These are phyloP conservation scores for Pyrenochaeta sp. DNA, from an alignment of 2,329 filamentous ascomycete species.

Conservation along the genomic window DNA sequence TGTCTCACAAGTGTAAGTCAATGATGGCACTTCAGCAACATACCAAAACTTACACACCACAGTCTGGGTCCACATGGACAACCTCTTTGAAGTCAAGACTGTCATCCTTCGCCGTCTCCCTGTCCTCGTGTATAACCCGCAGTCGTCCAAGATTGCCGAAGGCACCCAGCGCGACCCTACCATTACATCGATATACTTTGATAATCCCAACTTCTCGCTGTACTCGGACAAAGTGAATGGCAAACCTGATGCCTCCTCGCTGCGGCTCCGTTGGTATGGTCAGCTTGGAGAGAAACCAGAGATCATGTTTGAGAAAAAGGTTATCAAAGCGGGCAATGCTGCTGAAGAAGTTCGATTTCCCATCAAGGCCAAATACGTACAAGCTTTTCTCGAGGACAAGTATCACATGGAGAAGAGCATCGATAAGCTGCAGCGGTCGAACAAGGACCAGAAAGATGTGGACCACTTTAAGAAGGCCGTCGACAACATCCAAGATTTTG, in stretches of 20 bases:
- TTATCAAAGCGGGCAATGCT: slow-evolving; percentile 75
- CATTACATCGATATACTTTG: slow-evolving; percentile 96
- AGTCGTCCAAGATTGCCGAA: slow-evolving; percentile 82
- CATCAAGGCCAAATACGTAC: slow-evolving; percentile 94
- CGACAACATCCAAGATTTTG: slow-evolving; percentile 79
- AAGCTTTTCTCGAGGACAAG: slow-evolving; percentile 83
- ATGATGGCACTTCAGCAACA: not conserved
- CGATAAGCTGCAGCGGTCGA: slow-evolving; percentile 80
- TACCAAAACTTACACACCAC: slow-evolving; percentile 39
- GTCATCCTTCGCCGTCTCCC: slow-evolving; percentile 90
- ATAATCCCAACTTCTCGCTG: slow-evolving; percentile 83
- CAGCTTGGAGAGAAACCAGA: slow-evolving; percentile 80
- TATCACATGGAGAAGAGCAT: slow-evolving; percentile 93
- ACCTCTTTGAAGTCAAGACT: slow-evolving; percentile 96
- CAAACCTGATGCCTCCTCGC: slow-evolving; percentile 77
- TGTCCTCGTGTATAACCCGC: slow-evolving; percentile 90
- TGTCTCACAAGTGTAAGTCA: slow-evolving; percentile 81
- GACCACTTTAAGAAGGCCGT: slow-evolving; percentile 76
- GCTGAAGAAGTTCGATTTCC: slow-evolving; percentile 82
- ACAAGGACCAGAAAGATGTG: slow-evolving; percentile 71
- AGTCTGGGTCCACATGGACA: slow-evolving; percentile 97
- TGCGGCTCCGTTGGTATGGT: slow-evolving; percentile 92
- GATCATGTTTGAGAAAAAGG: slow-evolving; percentile 90
- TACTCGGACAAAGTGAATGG: slow-evolving; percentile 87
- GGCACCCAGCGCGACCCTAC: slow-evolving; percentile 81